phyloP scores from a whole-genome alignment of 2,329 filamentous ascomycete species.

The Calonectria crousiana region DNA sequence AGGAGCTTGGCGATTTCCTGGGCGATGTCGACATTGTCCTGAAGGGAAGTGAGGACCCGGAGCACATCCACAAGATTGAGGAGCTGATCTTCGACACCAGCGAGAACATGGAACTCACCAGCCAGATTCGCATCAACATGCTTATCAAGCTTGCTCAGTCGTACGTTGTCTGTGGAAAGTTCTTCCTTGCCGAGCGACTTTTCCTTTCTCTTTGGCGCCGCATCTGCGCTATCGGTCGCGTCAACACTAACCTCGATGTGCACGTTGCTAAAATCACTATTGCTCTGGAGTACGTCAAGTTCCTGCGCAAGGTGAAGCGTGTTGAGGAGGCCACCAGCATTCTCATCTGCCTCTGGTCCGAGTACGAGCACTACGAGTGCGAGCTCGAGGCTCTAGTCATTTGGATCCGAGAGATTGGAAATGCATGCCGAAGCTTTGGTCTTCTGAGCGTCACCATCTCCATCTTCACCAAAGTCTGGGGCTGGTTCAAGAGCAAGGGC shows the following conservation, averaged over 20 bases:
- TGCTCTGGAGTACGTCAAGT: constrained; percentile 52
- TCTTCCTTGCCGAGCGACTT: constrained; percentile 52
- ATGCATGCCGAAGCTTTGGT: constrained; percentile 48
- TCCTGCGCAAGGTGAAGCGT: constrained; percentile 48
- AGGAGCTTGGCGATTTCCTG: constrained; percentile 47
- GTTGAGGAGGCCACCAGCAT: constrained; percentile 53
- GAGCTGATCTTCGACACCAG: constrained; percentile 51
- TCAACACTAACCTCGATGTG: constrained; percentile 47
- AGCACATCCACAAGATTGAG: constrained; percentile 47
- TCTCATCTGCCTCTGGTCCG: constrained; percentile 55
- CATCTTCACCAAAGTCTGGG: constrained; percentile 54
- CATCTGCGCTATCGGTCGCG: constrained; percentile 49
- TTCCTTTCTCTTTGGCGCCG: constrained; percentile 55
- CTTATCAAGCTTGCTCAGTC: constrained; percentile 50
- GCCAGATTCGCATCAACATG: constrained; percentile 49
- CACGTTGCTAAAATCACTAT: constrained; percentile 54
- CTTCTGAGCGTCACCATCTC: constrained; percentile 49
- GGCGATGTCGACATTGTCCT: constrained; percentile 51
- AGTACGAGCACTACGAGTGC: constrained; percentile 52
- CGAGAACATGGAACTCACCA: constrained; percentile 49
- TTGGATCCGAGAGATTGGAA: constrained; percentile 51
- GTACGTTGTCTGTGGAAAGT: constrained; percentile 49
- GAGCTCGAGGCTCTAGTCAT: constrained; percentile 49
- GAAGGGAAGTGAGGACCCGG: constrained; percentile 39
- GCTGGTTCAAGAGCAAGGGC: constrained; percentile 52